Evolutionary conservation across 441 rosid genomes (phyloP), one percentile per base, ranked within the genome.

Genomic region (Theobroma grandiflorum): DNA sequence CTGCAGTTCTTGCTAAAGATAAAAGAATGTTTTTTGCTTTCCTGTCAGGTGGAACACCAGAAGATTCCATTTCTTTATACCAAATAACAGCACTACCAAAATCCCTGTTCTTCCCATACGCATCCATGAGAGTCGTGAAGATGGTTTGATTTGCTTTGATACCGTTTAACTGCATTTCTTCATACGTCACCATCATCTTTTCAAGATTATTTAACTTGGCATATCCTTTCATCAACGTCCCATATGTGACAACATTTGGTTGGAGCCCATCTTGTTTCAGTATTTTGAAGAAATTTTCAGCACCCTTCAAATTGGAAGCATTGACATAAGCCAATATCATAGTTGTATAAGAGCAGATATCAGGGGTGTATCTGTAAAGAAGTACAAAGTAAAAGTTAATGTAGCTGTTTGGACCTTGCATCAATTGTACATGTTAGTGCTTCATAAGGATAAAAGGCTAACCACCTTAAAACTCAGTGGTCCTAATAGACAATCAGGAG

Each of bases 291-390:
- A 94, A 94, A 15, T 90, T 96, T 83, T 93, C 93, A 38, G 98
- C 98, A 77, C 98, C 97, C 26, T 89, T 96, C 96, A 94, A 88
- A 82, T 96, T 98, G 1, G 91, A 87, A 8, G 96, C 95, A 79
- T 95, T 96, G 62, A 95, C 95, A 82, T 94, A 94, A 4, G 99
- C 97, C 71, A 94, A 92, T 82, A 96, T 77, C 99, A 96, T 94
- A n/a, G 98, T 96, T 78, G 98, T 90, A 80, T 96, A 96, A 63
- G 98, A 93, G 81, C 89, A 93, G 20, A 96, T 88, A 87, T 96
- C 98, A 10, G 98, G 98, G 43, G 73, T 81, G 82, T 79, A 90
- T 75, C 99, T 94, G 88, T 83, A 79, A 80, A 52, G 53, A 47
- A 79, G 50, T 26, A 59, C 42, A 52, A 65, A 50, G 58, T 65